Evolutionary conservation across 768 basidiomycete genomes (phyloP), one percentile per base, ranked within the genome.

Genomic region (Tremella fuciformis): DNA sequence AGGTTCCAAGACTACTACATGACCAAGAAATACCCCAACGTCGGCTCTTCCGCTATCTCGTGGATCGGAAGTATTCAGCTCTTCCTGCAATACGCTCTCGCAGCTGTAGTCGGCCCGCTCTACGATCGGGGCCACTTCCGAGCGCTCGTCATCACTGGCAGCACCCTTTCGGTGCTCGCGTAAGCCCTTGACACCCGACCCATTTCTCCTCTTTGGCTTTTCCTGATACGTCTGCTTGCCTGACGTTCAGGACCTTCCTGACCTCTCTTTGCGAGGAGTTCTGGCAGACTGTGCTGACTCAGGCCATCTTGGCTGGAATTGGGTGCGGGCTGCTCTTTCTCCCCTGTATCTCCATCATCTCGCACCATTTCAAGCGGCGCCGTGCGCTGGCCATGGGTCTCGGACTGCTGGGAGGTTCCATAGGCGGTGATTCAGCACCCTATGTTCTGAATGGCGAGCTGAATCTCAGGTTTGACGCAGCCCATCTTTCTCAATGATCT

Each of bases 251-350:
- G 25, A 29, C 60, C 4, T 63, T 62, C 55, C 66, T 71, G 60
- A 59, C 64, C 8, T 73, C 71, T 13, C 61, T 74, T 8, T 57
- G 50, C 39, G 60, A 60, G 18, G 44, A 61, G 34, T 71, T 63
- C 49, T 67, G 64, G 58, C 58, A 70, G 52, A 60, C 59, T 9
- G 54, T 74, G 24, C 65, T 74, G 18, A 50, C 67, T 34, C 73
- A 74, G 55, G 73, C 58, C 2, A 29, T 73, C 19, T 62, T 65
- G 13, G 24, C 60, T 15, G 73, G 84, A 11, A 77, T 84, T 24
- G 82, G 82, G 2, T 76, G 80, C 41, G 84, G 83, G 2, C 62
- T 82, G 50, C 77, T 81, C 42, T 84, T 82, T 59, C 77, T 83
- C 34, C 85, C 85, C 2, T 72, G 79, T 2, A 63, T 83, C 8